These are phyloP conservation scores for Lachnellula suecica DNA, from an alignment of 2,329 filamentous ascomycete species.

Conservation along the genomic window DNA sequence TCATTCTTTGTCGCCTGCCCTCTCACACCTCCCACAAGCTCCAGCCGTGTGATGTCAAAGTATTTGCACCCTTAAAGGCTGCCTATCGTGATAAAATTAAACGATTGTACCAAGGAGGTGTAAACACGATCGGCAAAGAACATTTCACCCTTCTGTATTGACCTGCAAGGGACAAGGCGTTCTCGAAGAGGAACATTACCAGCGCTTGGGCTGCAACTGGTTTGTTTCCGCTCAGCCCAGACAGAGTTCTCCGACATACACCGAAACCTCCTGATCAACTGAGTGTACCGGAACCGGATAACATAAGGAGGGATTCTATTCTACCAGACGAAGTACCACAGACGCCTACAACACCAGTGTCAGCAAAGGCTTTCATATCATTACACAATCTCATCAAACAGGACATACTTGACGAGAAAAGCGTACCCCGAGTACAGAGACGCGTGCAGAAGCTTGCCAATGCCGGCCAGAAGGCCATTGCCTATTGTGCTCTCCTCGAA, in stretches of 20 bases:
- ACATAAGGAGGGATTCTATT: constrained; percentile 5
- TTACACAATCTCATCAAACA: constrained; percentile 24
- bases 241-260: constrained; percentile 32
- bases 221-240: constrained; percentile 27
- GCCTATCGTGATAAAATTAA: constrained; percentile 27
- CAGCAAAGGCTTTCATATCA: constrained; percentile 22
- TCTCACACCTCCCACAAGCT: constrained; percentile 26
- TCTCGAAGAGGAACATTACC: constrained; percentile 29
- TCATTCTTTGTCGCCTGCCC: constrained; percentile 17
- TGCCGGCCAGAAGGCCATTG: constrained; percentile 27
- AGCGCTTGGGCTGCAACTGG: constrained; percentile 24
- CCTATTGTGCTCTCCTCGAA: constrained; percentile 26
- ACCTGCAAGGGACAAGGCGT: constrained; percentile 6
- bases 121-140: constrained; percentile 12
- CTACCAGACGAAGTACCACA: constrained; percentile 1
- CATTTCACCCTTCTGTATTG: constrained; percentile 21
- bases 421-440: constrained; percentile 22
- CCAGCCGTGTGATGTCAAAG: constrained; percentile 27
- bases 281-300: constrained; percentile 17
- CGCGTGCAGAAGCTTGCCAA: constrained; percentile 27
- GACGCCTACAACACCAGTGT: constrained; percentile 25
- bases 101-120: constrained; percentile 10
- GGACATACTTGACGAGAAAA: constrained; percentile 23
- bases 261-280: constrained; percentile 21
- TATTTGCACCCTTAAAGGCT: constrained; percentile 25